Percentiles rank a stretch among this genome's conserved stretches.
Conservation (phyloP, 768 basidiomycete species). For the Hygrophoropsis aurantiaca region DNA sequence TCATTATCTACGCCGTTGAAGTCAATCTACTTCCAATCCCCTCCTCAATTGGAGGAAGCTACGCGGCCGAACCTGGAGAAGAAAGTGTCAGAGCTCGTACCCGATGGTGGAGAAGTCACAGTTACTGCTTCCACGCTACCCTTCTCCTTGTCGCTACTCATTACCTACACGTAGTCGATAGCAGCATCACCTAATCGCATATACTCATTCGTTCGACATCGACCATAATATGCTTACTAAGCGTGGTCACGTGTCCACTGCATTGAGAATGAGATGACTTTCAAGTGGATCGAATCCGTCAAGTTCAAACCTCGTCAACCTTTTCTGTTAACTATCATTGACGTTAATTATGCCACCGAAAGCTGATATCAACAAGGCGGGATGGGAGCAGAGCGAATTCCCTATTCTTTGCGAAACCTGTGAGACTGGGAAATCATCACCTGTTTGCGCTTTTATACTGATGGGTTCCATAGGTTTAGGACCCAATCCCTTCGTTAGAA, state of each 20-base stretch:
- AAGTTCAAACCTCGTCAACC: too few species aligned
- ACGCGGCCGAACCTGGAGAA: conserved; percentile 92
- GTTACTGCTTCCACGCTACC: conserved; percentile 90
- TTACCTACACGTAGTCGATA: conserved; percentile 48
- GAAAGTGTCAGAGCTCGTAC: conserved; percentile 79
- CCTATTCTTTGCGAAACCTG: conserved; percentile 94
- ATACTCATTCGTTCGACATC: too few species aligned
- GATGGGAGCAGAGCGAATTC: conserved; percentile 92
- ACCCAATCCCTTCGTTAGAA: conserved; percentile 89
- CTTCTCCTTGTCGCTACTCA: conserved; percentile 73
- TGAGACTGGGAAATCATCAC: conserved; percentile 35
- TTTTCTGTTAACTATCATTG: neutral
- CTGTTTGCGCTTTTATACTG: conserved; percentile 3
- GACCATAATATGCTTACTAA: too few species aligned
- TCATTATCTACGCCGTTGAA: conserved; percentile 77
- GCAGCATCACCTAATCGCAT: conserved; percentile 4
- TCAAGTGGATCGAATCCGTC: too few species aligned
- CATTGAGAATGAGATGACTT: too few species aligned
- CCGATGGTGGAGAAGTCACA: conserved; percentile 72
- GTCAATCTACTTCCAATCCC: conserved; percentile 91
- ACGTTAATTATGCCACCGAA: conserved; percentile 61
- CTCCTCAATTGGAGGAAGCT: conserved; percentile 84
- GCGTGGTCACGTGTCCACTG: too few species aligned
- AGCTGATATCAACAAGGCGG: conserved; percentile 93
- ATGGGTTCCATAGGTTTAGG: conserved; percentile 61